phyloP scores from a whole-genome alignment of 345 rosid genomes.

The Brassica rapa region DNA sequence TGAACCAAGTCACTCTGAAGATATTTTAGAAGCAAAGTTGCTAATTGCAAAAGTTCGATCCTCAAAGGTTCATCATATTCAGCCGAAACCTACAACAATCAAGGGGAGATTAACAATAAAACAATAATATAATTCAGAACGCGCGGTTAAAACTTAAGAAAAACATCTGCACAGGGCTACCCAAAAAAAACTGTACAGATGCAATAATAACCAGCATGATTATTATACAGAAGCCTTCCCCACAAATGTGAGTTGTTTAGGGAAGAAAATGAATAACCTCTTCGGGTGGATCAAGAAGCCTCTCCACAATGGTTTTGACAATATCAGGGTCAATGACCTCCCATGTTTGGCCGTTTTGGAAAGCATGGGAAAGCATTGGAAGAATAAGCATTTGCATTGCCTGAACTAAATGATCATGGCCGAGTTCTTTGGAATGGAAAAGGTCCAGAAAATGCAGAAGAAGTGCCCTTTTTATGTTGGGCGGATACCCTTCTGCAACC shows the following conservation, averaged over 20 bases:
- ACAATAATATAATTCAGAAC: conserved; percentile 10
- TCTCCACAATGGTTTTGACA: conserved; percentile 91
- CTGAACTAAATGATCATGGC: conserved; percentile 91
- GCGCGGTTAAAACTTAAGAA: neutral
- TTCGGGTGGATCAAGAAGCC: conserved; percentile 99
- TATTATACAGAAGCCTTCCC: neutral
- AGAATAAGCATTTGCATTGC: conserved; percentile 99
- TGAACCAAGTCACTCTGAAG: conserved; percentile 95
- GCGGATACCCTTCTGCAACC: conserved; percentile 95
- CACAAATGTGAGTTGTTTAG: conserved; percentile 10
- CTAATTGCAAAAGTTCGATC: conserved; percentile 96
- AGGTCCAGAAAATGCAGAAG: conserved; percentile 85
- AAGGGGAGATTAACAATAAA: conserved; percentile 28
- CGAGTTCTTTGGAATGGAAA: conserved; percentile 90
- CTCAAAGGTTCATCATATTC: conserved; percentile 96
- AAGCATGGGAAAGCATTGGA: conserved; percentile 98
- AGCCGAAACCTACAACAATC: conserved; percentile 76
- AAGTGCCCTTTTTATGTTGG: conserved; percentile 79
- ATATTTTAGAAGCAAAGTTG: conserved; percentile 93
- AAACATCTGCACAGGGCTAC: neutral
- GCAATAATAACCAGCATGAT: conserved; percentile 14
- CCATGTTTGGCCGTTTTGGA: conserved; percentile 87
- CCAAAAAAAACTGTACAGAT: neutral
- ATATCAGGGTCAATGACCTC: conserved; percentile 88
- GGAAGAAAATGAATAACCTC: conserved; percentile 56